These are phyloP conservation scores for Beauveria australis DNA, from an alignment of 2,329 filamentous ascomycete species.

Conservation along the genomic window DNA sequence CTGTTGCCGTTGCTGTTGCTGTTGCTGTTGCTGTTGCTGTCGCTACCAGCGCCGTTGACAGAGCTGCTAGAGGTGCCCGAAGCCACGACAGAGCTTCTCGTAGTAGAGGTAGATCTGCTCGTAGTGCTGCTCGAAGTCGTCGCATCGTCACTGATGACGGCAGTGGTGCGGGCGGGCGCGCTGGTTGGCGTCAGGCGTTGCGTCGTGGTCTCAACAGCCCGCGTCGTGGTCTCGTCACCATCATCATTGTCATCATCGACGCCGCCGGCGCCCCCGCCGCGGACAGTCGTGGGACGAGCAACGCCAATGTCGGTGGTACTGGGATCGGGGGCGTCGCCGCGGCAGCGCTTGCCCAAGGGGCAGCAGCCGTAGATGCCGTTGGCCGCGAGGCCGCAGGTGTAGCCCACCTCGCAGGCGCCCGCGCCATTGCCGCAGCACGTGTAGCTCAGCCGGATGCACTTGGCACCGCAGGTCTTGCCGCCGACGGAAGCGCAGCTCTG, in stretches of 20 bases:
- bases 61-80: neutral
- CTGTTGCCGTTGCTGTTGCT: neutral
- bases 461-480: conserved; percentile 13
- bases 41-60: neutral
- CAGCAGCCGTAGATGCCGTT: conserved; percentile 17
- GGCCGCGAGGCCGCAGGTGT: conserved; percentile 13
- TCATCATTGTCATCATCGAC: neutral
- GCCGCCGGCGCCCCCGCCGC: neutral
- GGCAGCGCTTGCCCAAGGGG: conserved; percentile 13
- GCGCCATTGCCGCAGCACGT: conserved; percentile 14
- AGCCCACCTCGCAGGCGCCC: conserved; percentile 13
- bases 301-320: conserved; percentile 1
- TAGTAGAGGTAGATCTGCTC: no score
- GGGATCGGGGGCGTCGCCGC: conserved; percentile 13
- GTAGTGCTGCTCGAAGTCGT: neutral
- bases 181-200: neutral
- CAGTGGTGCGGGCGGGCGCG: neutral
- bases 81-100: neutral
- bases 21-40: neutral
- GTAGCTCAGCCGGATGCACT: conserved; percentile 13
- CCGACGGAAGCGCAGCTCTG: neutral
- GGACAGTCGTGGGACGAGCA: neutral
- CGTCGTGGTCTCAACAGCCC: neutral
- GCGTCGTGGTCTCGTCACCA: neutral
- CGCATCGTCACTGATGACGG: neutral